These are phyloP conservation scores for Acrodontium crateriforme DNA, from an alignment of 2,329 filamentous ascomycete genomes.

Conservation along the genomic window DNA sequence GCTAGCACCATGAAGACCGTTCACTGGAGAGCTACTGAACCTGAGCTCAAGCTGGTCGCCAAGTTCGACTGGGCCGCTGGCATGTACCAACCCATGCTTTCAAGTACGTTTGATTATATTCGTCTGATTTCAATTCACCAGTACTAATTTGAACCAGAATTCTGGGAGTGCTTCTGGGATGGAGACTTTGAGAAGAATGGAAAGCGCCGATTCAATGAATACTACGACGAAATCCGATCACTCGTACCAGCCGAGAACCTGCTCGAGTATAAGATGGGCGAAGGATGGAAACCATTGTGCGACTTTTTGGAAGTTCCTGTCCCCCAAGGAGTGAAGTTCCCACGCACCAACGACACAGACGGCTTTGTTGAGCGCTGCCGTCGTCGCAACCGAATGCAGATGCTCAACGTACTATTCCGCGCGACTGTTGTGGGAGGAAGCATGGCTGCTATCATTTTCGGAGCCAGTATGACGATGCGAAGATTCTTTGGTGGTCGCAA, in stretches of 20 bases:
- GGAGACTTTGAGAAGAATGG: slow-evolving; percentile 52
- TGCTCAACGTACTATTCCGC: slow-evolving; percentile 41
- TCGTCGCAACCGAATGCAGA: slow-evolving; percentile 40
- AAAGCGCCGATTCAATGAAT: slow-evolving; percentile 47
- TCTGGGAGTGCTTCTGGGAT: slow-evolving; percentile 55
- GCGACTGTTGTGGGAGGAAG: slow-evolving; percentile 36
- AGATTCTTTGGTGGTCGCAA: slow-evolving; percentile 19
- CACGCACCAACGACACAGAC: slow-evolving; percentile 40
- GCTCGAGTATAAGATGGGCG: slow-evolving; percentile 40
- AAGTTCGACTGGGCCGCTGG: slow-evolving; percentile 49
- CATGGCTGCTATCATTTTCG: slow-evolving; percentile 29
- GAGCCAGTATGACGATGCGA: slow-evolving; percentile 22
- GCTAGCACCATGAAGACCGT: slow-evolving; percentile 52
- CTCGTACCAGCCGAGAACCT: slow-evolving; percentile 36
- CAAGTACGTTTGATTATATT: slow-evolving; percentile 25
- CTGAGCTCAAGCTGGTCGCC: slow-evolving; percentile 42
- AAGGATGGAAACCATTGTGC: slow-evolving; percentile 42
- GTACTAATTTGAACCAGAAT: slow-evolving; percentile 27
- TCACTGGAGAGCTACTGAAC: slow-evolving; percentile 52
- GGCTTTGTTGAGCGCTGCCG: slow-evolving; percentile 42
- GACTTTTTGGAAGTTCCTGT: slow-evolving; percentile 40
- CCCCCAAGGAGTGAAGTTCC: slow-evolving; percentile 35
- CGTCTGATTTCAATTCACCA: neutral
- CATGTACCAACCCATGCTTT: slow-evolving; percentile 57
- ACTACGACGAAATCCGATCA: slow-evolving; percentile 39